Base-by-base conservation (phyloP, 768 basidiomycete species). In the Lentinula lateritia region DNA sequence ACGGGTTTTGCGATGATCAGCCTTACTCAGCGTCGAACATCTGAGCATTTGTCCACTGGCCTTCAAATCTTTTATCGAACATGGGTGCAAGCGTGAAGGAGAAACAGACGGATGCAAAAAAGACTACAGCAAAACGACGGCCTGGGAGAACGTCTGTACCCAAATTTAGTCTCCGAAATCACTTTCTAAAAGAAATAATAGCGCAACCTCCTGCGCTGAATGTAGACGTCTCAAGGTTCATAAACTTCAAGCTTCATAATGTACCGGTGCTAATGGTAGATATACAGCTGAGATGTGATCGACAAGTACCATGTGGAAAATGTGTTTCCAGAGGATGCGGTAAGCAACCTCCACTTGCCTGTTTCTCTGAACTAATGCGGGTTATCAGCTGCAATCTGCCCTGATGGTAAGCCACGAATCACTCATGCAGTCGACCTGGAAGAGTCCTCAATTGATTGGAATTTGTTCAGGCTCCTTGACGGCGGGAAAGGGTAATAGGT, bases 261-360 rank as follows among this genome's bases (percentile, higher is more conserved):
- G 8, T 48, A 18, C 46, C 9, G n/a, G n/a, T 48, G 9, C n/a
- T 20, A 20, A 48, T 48, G 12, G 6, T 20, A 5, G 18, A 5
- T 48, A 20, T 48, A 28, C 88, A 89, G 70, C 75, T 89, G 46
- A 79, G 82, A 36, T 89, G 87, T 65, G 87, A 89, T 68, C 80
- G 81, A 66, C 66, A 91, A 88, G 79, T 90, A 38, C 90, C 90
- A 10, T 92, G 90, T 73, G 86, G 87, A 72, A 90, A 85, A 70
- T 92, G 90, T 68, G 82, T 83, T 23, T 86, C 87, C 61, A 78
- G 89, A 67, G 90, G 90, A 38, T 92, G 89, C 67, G 84, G 83
- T 56, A 56, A 7, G 55, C 6, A 28, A 23, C 41, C 8, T 20
- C 15, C 12, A 2, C 39, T 23, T 12, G 16, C 8, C 12, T 43